Evolutionary conservation across 2,329 filamentous ascomycete species (phyloP).

Genomic region (Cladophialophora psammophila): DNA sequence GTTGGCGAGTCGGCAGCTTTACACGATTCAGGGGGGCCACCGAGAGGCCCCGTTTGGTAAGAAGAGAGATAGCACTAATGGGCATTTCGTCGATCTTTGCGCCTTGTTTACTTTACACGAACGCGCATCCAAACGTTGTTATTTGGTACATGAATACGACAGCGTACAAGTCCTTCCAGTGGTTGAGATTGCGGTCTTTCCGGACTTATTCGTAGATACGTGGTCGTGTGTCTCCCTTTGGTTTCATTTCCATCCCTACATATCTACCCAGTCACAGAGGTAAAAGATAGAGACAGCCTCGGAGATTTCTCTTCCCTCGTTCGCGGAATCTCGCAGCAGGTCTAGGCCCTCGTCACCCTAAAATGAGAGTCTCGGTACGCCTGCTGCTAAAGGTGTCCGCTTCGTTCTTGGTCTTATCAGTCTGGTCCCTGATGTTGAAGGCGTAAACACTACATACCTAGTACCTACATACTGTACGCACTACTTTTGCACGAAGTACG

Average conservation of each 20-base stretch:
- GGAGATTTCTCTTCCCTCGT: neutral
- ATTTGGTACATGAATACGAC: no score
- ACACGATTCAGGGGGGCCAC: conserved; percentile 4
- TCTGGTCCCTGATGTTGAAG: neutral
- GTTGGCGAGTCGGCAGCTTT: conserved; percentile 6
- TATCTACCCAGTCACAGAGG: no score
- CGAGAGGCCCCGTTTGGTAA: no score
- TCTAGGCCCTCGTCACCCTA: neutral
- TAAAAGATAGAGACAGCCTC: neutral
- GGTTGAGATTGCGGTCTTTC: no score
- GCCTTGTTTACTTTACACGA: neutral
- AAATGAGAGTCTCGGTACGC: neutral
- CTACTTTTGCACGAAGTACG: no score
- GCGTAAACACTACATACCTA: neutral
- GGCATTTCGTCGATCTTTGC: neutral
- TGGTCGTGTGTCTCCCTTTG: no score
- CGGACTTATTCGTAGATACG: no score
- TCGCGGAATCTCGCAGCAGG: neutral
- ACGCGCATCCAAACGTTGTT: neutral
- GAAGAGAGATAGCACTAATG: no score
- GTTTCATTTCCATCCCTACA: no score
- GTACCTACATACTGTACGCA: no score
- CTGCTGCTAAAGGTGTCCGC: neutral
- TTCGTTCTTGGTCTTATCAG: neutral
- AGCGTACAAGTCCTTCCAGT: no score